Conservation (phyloP, 257 asterid genomes). For the Penstemon davidsonii region DNA sequence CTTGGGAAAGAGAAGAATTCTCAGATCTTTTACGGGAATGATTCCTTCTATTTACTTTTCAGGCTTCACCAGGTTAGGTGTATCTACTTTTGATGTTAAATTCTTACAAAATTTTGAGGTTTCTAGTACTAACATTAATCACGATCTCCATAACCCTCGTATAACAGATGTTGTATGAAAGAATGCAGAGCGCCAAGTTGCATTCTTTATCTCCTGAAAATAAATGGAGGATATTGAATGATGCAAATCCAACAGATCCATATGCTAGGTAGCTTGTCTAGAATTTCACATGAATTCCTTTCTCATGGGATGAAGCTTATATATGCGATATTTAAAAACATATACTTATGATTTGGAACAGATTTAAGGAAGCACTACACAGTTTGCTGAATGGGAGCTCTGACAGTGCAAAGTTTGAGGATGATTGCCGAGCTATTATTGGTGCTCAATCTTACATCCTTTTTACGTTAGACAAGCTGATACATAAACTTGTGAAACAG, state of each 20-base stretch:
- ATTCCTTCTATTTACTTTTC: constrained; percentile 79
- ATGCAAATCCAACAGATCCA: constrained; percentile 49
- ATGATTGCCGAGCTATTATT: constrained; percentile 87
- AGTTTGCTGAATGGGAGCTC: constrained; percentile 79
- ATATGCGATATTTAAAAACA: constrained; percentile 22
- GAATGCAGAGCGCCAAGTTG: constrained; percentile 75
- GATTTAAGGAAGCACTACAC: constrained; percentile 78
- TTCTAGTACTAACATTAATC: constrained; percentile 4
- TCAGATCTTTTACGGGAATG: constrained; percentile 73
- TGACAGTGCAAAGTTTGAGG: constrained; percentile 87
- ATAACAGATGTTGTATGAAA: constrained; percentile 74
- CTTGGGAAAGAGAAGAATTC: constrained; percentile 47
- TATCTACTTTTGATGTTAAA: constrained; percentile 7
- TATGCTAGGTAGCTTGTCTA: constrained; percentile 66
- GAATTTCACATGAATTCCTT: constrained; percentile 13
- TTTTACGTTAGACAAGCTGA: constrained; percentile 89
- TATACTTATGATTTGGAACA: constrained; percentile 42
- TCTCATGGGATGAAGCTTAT: constrained; percentile 17
- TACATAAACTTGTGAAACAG: constrained; percentile 87
- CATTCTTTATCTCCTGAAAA: constrained; percentile 74
- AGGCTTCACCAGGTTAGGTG: constrained; percentile 82
- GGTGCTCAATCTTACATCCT: constrained; percentile 90
- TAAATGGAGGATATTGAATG: constrained; percentile 65
- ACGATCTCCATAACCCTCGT: constrained; percentile 28
- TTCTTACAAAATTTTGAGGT: constrained; percentile 1